Evolutionary conservation across 768 basidiomycete genomes (phyloP), one percentile per base, ranked within the genome.

Genomic region (Leccinum fibrillosum): DNA sequence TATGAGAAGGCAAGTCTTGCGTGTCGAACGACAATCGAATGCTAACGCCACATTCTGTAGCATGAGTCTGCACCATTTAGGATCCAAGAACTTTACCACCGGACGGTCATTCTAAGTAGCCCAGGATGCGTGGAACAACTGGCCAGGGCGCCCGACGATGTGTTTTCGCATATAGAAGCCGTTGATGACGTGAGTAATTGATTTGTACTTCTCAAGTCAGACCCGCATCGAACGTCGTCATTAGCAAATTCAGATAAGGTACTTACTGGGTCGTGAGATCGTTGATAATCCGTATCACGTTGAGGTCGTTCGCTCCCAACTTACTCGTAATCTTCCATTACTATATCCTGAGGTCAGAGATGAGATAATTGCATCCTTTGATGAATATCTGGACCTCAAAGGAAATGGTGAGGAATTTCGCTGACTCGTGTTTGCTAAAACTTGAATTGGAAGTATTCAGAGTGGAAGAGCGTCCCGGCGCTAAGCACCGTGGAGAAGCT

Each of bases 361-460:
- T 21, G 84, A 86, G 59, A 69, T 82, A 17, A 37, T 61, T 0
- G 52, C 62, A 0, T 72, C 82, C 0, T 77, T 82, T 53, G 62
- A 68, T 2, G 78, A 78, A 2, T 61, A 66, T 19, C 68, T 84
- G 44, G 53, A 59, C 47, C 60, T 63, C 17, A 54, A 8, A 4
- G 60, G 49, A 3, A 49, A 62, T 11, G 68, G 68, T 69, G 21
- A 50, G 48, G 17, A 39, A 19, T 52, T 25, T 30, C 3, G 6
- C 21, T 45, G 10, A 21, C 8, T 28, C 3, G 15, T 13, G 30
- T 6, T 21, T 11, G 26, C 28, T 1, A 4, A 37, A 9, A 3
- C 17, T 48, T 12, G 8, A 9, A 3, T 3, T 48, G 7, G 7
- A n/a, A 34, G 8, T 25, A 19, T 3, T 21, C 23, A 80, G 79